Evolutionary conservation across 1,284 basidiomycete genomes (phyloP).

Genomic region (Vanrija pseudolonga): DNA sequence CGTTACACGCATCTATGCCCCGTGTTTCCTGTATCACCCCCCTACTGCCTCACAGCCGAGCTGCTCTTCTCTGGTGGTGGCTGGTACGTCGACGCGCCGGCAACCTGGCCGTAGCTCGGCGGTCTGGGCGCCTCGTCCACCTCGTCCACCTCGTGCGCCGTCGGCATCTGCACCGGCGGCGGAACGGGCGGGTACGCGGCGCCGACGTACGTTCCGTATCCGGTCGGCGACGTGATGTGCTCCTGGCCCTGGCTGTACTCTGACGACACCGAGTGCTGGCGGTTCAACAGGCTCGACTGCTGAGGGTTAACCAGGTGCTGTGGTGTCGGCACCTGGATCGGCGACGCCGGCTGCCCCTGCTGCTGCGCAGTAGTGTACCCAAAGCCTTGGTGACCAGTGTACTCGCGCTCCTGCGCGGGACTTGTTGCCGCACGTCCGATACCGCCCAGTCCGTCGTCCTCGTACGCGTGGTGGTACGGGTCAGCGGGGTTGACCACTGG

Average conservation of each 20-base stretch:
- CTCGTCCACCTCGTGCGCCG: neutral
- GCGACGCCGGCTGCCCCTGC: neutral
- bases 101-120: slow-evolving; percentile 10
- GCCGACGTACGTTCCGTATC: neutral
- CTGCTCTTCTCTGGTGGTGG: slow-evolving; percentile 1
- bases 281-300: neutral
- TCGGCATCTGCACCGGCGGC: neutral
- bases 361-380: slow-evolving; percentile 1
- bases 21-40: no score
- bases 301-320: slow-evolving; percentile 8
- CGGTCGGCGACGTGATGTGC: no score
- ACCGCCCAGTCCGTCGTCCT: slow-evolving; percentile 35
- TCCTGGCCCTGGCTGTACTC: no score
- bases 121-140: neutral
- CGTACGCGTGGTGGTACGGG: slow-evolving; percentile 2
- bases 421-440: slow-evolving; percentile 34
- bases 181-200: slow-evolving; percentile 1
- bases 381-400: slow-evolving; percentile 16
- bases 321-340: slow-evolving; percentile 12
- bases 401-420: slow-evolving; percentile 18
- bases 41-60: neutral
- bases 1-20: no score
- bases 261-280: no score
- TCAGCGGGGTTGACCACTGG: slow-evolving; percentile 4
- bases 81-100: neutral